These are phyloP conservation scores for Phaeoacremonium minimum DNA, from an alignment of 2,329 filamentous ascomycete species.

Conservation along the genomic window DNA sequence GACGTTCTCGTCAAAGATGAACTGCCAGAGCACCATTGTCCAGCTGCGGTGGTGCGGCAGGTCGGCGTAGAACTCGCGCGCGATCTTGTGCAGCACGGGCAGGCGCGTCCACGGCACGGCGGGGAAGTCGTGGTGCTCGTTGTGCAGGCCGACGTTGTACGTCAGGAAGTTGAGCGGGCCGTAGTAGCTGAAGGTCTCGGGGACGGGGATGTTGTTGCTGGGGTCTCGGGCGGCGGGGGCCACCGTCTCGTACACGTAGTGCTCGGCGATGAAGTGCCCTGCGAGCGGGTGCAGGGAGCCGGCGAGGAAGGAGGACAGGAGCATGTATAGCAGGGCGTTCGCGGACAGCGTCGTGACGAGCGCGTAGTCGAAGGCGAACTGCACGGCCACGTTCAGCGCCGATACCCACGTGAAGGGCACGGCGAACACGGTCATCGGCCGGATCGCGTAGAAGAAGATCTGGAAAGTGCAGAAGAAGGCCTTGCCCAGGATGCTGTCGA, in stretches of 20 bases:
- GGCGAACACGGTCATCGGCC: conserved; percentile 90
- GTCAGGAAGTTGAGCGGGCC: conserved; percentile 86
- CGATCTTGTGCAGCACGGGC: conserved; percentile 71
- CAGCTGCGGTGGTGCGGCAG: conserved; percentile 86
- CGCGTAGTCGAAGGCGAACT: conserved; percentile 72
- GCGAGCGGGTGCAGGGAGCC: conserved; percentile 92
- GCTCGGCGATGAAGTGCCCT: conserved; percentile 97
- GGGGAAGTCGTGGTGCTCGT: conserved; percentile 98
- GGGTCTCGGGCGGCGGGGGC: conserved; percentile 51
- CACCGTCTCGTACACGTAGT: conserved; percentile 75
- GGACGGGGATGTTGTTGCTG: conserved; percentile 61
- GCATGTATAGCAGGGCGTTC: conserved; percentile 72
- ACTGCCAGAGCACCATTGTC: conserved; percentile 91
- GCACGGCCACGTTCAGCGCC: conserved; percentile 72
- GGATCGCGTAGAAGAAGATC: conserved; percentile 96
- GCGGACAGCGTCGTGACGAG: conserved; percentile 58
- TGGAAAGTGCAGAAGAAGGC: conserved; percentile 99
- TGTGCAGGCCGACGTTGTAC: conserved; percentile 97
- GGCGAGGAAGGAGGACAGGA: conserved; percentile 88
- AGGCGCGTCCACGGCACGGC: conserved; percentile 92
- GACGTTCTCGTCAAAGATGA: conserved; percentile 85
- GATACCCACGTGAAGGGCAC: conserved; percentile 85
- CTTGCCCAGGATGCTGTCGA: conserved; percentile 93
- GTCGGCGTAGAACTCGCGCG: conserved; percentile 86
- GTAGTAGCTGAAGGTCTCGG: conserved; percentile 97